phyloP scores from a whole-genome alignment of 208 protist species.

The Entamoeba dispar region DNA sequence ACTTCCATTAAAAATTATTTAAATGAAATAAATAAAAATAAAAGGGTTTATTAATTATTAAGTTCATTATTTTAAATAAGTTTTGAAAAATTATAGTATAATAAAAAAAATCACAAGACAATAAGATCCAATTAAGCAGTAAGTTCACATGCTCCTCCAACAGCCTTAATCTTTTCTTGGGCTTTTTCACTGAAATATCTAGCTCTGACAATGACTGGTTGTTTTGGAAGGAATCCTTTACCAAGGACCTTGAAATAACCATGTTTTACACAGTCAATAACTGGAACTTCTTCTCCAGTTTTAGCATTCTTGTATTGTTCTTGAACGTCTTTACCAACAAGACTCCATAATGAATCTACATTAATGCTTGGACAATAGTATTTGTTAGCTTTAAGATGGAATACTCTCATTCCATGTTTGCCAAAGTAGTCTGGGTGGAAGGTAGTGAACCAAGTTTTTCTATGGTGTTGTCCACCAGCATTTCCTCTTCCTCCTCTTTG shows the following conservation, averaged over 20 bases:
- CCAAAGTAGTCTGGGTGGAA: slow-evolving; percentile 99
- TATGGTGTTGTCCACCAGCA: slow-evolving; percentile 94
- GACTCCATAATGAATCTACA: slow-evolving; percentile 84
- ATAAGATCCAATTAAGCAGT: neutral
- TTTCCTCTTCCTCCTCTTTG: slow-evolving; percentile 98
- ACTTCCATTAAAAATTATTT: neutral
- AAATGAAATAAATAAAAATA: neutral
- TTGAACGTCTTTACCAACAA: slow-evolving; percentile 53
- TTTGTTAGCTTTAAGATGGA: slow-evolving; percentile 71
- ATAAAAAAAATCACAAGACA: too few species aligned
- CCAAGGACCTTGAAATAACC: slow-evolving; percentile 98
- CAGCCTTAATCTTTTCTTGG: slow-evolving; percentile 97
- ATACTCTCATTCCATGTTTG: slow-evolving; percentile 97
- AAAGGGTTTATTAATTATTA: too few species aligned
- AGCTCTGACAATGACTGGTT: slow-evolving; percentile 95
- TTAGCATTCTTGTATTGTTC: slow-evolving; percentile 48
- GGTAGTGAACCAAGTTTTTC: slow-evolving; percentile 96
- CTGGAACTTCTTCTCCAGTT: slow-evolving; percentile 63
- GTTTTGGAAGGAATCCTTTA: slow-evolving; percentile 74
- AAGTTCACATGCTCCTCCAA: slow-evolving; percentile 69
- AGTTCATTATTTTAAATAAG: too few species aligned
- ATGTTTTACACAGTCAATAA: slow-evolving; percentile 76
- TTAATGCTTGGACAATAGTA: slow-evolving; percentile 84
- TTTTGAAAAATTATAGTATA: too few species aligned
- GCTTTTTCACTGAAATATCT: slow-evolving; percentile 88